Base-by-base conservation (phyloP, 2,329 filamentous ascomycete genomes). In the Hymenoscyphus albidus region DNA sequence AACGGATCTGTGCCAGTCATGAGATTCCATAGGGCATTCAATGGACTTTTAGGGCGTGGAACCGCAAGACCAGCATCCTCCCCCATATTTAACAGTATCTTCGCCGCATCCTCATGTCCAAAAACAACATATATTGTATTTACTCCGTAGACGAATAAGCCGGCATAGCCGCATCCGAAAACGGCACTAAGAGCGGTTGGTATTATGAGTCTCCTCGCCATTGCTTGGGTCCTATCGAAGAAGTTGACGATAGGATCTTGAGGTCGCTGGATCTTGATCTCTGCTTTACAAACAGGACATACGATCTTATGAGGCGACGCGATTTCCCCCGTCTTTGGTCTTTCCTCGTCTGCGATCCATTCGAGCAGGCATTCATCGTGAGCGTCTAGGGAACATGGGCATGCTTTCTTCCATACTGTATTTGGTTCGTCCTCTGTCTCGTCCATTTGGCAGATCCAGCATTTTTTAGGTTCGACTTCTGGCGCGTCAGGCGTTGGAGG, bases 321-420 rank as follows among this genome's bases (percentile, higher is more conserved):
- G 76, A 70, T 79, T 77, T 69, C 80, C 78, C 66, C 80, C 74
- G 18, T 83, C 78, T 79, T 82, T 1, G 85, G 84, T 27, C 84
- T 81, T 78, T 97, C 93, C 74, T 92, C 86, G 74, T 97, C 92
- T n/a, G 91, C 89, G 18, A 98, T 89, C 93, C 93, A 99, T 72
- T 92, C 90, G 48, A 98, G 82, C 69, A 98, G 83, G 75, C 93
- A 97, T 66, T 87, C 85, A 76, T 98, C 93, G 76, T 99, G 95
- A 1, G 93, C 95, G 63, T 91, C 91, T 48, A 99, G 82, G 13
- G 91, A 93, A 78, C 95, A 99, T 0, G 89, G 90, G 75, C 95
- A 99, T 1, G 95, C 93, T 62, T 90, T 91, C 56, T 92, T 88
- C 94, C 95, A 99, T 62, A 80, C 77, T 57, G 78, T 75, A 18